Evolutionary conservation across 441 rosid species (phyloP).

Genomic region (Adansonia grandidieri): DNA sequence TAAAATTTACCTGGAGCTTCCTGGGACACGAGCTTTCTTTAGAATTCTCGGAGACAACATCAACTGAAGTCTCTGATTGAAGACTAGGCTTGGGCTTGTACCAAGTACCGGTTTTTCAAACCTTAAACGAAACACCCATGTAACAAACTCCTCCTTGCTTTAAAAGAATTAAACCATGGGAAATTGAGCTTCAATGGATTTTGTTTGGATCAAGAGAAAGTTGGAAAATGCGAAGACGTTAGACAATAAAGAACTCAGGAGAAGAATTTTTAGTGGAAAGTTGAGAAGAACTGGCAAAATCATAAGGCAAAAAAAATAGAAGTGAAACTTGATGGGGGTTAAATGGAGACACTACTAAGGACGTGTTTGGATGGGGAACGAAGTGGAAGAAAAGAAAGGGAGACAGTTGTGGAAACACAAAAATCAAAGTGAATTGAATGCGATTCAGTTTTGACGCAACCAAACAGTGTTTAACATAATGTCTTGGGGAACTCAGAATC

Average conservation of each 20-base stretch:
- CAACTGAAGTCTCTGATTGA: slow-evolving; percentile 42
- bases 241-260: slow-evolving; percentile 2
- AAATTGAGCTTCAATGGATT: not conserved
- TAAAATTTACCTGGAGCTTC: slow-evolving; percentile 52
- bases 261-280: not conserved
- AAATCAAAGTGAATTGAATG: not conserved
- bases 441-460: not conserved
- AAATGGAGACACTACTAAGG: not conserved
- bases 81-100: slow-evolving; percentile 55
- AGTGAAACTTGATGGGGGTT: slow-evolving; percentile 2
- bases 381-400: not conserved
- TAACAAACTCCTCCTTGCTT: not conserved
- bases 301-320: not conserved
- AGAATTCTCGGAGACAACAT: slow-evolving; percentile 45
- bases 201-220: slow-evolving; percentile 21
- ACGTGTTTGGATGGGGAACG: not conserved
- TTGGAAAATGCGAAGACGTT: not conserved
- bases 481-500: not conserved
- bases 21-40: slow-evolving; percentile 40
- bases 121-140: slow-evolving; percentile 91
- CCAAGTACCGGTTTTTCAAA: slow-evolving; percentile 73
- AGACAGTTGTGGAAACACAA: not conserved
- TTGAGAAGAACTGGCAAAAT: not conserved
- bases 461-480: not conserved
- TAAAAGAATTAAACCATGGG: slow-evolving; percentile 14